Base-by-base conservation (phyloP, 257 asterid genomes). In the Ilex asprella region DNA sequence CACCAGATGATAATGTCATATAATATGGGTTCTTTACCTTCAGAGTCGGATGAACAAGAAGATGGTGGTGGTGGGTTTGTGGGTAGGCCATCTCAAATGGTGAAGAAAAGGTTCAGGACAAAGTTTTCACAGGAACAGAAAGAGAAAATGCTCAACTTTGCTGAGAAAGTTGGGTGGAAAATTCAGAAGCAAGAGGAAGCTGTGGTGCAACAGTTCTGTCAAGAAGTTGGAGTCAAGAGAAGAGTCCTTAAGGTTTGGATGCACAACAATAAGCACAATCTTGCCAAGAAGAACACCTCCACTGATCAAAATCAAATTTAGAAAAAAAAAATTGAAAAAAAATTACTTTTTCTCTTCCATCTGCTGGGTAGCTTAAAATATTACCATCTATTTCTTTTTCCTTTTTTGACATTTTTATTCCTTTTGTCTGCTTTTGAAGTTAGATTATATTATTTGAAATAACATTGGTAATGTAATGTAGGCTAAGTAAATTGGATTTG, bases 111-210 rank as follows among this genome's bases (percentile, higher is more conserved):
- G 67, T 82, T 82, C 71, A 67, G 98, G 31, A 91, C 98, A 12
- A 91, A 91, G 75, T 91, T 91, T 27, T 79, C 75, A 0, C 88
- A 71, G 39, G 96, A 91, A 59, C 96, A 91, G 65, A 88, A 91
- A 87, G 98, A 88, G 84, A 91, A 91, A 65, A 86, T 91, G 98
- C 75, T 76, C 16, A 49, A 52, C 3, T 91, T 88, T 59, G 98
- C 98, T 0, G 98, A 91, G 72, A 88, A 73, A 66, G 95, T 86
- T 12, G 96, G 95, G 62, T 91, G 98, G 98, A 91, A 86, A 60
- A 82, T 91, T 43, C 96, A 86, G 51, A 88, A 81, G 79, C 96
- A 87, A 58, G 96, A 88, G 12, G 98, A 87, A 52, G 59, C 59
- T 2, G 91, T 79, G 63, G 96, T 91, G 71, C 98, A 88, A 62